Evolutionary conservation across 352 stramenopile species (phyloP).

Genomic region (Globisporangium sylvaticum): DNA sequence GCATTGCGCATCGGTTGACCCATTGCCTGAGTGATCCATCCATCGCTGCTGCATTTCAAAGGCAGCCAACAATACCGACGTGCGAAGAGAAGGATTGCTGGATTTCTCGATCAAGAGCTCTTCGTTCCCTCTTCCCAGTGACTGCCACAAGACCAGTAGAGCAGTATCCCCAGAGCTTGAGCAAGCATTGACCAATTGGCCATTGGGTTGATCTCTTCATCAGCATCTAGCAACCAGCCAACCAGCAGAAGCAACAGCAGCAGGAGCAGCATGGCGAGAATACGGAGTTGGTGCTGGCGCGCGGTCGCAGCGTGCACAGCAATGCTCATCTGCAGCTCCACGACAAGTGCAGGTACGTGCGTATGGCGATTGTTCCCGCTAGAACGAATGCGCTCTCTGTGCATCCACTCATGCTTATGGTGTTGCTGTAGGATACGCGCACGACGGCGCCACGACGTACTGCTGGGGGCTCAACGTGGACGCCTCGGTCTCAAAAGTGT

Average conservation of each 20-base stretch:
- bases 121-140: background rate
- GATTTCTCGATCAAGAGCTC: background rate
- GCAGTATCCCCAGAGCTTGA: background rate
- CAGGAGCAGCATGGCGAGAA: conserved; percentile 10
- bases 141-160: background rate
- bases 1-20: background rate
- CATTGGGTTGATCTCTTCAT: background rate
- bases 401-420: background rate
- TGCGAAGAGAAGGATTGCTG: background rate
- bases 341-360: conserved; percentile 1
- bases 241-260: background rate
- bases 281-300: conserved; percentile 5
- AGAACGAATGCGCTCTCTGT: background rate
- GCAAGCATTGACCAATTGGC: background rate
- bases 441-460: conserved; percentile 31
- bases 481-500: conserved; percentile 14
- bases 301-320: background rate
- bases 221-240: background rate
- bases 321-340: background rate
- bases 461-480: conserved; percentile 28
- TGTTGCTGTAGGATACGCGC: background rate
- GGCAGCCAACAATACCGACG: background rate
- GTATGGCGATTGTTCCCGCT: background rate
- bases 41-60: background rate
- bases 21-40: background rate